Conservation (phyloP, 1,284 basidiomycete species). For the Moniliella sp. region DNA sequence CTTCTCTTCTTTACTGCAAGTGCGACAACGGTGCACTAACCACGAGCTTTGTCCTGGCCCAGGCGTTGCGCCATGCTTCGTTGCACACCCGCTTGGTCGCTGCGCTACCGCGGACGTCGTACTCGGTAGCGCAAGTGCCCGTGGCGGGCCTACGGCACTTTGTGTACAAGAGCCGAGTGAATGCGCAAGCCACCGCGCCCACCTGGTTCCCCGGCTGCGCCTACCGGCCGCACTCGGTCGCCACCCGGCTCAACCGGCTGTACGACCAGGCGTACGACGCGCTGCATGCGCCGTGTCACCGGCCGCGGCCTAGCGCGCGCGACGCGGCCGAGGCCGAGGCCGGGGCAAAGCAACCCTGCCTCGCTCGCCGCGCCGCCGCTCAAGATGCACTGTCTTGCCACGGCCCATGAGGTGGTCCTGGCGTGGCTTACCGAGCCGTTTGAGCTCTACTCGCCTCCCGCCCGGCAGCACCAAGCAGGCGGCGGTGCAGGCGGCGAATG, state of each 20-base stretch:
- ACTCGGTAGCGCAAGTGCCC: constrained; percentile 42
- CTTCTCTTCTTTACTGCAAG: too few species aligned
- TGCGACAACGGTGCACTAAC: neutral
- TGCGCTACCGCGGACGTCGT: constrained; percentile 2
- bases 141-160: constrained; percentile 80
- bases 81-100: neutral
- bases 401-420: constrained; percentile 54
- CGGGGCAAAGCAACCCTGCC: too few species aligned
- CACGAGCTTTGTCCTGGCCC: neutral
- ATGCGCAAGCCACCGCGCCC: constrained; percentile 57
- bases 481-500: constrained; percentile 62
- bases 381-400: constrained; percentile 39
- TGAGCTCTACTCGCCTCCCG: constrained; percentile 63
- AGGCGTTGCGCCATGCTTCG: neutral
- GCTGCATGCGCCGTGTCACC: neutral
- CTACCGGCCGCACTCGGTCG: too few species aligned
- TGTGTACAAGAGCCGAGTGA: constrained; percentile 60
- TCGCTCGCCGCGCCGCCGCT: constrained; percentile 1
- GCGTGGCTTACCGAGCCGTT: constrained; percentile 69
- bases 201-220: too few species aligned
- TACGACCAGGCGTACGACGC: constrained; percentile 1
- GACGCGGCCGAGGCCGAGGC: neutral
- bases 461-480: constrained; percentile 65
- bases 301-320: neutral
- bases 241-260: too few species aligned